Base-by-base conservation (phyloP, 2,329 filamentous ascomycete genomes). In the Neonectria coccinea region DNA sequence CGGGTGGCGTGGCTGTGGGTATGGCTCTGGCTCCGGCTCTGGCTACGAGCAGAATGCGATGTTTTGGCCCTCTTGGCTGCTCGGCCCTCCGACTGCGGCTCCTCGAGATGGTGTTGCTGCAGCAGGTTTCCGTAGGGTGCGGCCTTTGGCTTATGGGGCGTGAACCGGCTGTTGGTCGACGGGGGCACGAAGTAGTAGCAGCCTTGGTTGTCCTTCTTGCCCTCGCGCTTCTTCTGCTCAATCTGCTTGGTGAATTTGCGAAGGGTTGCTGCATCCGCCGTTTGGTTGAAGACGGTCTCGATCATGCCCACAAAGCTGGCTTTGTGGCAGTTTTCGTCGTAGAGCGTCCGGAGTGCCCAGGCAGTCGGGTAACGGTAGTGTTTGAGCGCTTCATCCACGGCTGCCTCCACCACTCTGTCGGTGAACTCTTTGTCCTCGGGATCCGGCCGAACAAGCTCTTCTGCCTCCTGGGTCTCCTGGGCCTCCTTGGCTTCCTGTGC, bases 321-420 rank as follows among this genome's bases (percentile, higher is more conserved):
- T 68, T 89, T 82, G 42, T 78, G 75, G 48, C 81, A 80, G 64
- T 85, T 83, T 72, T 89, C 86, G 68, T 90, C 86, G 75, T 88
- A 90, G 64, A 89, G 80, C 14, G 82, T 84, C 57, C 87, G 82
- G 64, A 90, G 79, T 45, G 88, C 87, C 80, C 84, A 90, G 2
- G 88, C 88, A 9, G 88, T 90, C 58, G 87, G 86, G 74, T 87
- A 89, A 63, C 86, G 85, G 66, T 82, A 81, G 72, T 86, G 82
- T 64, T 81, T 79, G 53, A 90, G 76, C 5, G 88, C 88, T 71
- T 88, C 83, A 10, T 88, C 83, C 31, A 89, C 85, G n/a, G 87
- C 86, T 33, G 77, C 73, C 74, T 88, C 85, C 42, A 90, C 80
- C 29, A 88, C 83, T 71, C 79, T 83, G 70, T 85, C 85, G 27